Percentiles rank a stretch among this genome's conserved stretches.
Evolutionary conservation across 2,329 filamentous ascomycete species (phyloP).

Genomic region (Colletotrichum phormii): DNA sequence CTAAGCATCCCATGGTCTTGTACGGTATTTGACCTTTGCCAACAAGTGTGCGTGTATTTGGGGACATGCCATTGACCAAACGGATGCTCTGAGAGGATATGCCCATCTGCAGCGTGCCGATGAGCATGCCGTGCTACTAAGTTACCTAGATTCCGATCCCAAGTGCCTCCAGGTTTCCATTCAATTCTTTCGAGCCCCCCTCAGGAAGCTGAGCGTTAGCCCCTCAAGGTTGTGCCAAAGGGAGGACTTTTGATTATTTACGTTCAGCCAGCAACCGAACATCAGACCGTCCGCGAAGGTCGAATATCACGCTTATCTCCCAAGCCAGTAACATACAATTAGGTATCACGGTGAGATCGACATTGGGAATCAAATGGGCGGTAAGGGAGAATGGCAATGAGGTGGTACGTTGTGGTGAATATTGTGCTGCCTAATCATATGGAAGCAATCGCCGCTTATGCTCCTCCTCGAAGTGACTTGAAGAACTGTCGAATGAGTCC

Average conservation of each 20-base stretch:
- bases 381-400: not conserved
- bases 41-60: not conserved
- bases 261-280: not conserved
- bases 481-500: conserved; percentile 4
- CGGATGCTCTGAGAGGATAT: not conserved
- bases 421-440: not conserved
- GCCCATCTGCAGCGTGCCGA: not conserved
- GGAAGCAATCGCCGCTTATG: not conserved
- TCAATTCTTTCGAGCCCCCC: not conserved
- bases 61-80: not conserved
- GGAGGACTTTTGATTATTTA: not conserved
- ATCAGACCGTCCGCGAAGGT: not conserved
- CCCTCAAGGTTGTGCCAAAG: not conserved
- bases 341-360: not conserved
- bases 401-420: not conserved
- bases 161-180: not conserved
- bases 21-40: not conserved
- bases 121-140: not conserved
- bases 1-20: not conserved
- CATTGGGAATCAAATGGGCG: not conserved
- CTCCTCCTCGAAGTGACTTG: not conserved
- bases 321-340: not conserved
- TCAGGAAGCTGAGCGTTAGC: not conserved
- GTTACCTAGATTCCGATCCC: not conserved
- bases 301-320: not conserved